These are phyloP conservation scores for Parachaetomium inaequale DNA, from an alignment of 495 filamentous ascomycete species.

Conservation along the genomic window DNA sequence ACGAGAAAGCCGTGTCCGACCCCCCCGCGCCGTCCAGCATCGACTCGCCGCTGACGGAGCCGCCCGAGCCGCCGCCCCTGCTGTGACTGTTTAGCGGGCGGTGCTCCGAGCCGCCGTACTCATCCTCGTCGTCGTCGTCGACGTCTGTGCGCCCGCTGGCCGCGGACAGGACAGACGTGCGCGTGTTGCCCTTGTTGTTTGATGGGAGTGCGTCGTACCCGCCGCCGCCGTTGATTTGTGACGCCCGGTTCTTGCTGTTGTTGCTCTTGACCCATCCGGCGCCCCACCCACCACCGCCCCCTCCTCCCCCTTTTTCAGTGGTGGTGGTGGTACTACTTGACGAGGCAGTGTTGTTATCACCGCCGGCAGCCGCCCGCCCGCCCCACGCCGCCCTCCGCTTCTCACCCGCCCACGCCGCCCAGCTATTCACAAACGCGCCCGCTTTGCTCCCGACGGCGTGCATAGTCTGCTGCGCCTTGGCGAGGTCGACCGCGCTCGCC, in stretches of 20 bases:
- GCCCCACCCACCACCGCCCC: too few relatives aligned
- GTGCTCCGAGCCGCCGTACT: constrained; percentile 16
- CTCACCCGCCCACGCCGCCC: constrained; percentile 92
- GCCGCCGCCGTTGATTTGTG: neutral
- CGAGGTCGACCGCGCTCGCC: constrained; percentile 50
- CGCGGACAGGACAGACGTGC: neutral
- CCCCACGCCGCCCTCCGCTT: constrained; percentile 55
- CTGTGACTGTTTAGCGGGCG: constrained; percentile 24
- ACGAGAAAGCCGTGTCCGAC: constrained; percentile 33
- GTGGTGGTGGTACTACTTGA: neutral
- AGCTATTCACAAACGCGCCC: constrained; percentile 84
- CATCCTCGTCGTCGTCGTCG: constrained; percentile 9
- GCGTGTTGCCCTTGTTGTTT: neutral
- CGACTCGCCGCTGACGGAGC: constrained; percentile 38
- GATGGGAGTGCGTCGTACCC: neutral
- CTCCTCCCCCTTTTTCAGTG: too few relatives aligned
- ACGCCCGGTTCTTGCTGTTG: neutral
- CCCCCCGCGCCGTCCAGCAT: constrained; percentile 36
- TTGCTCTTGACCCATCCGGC: neutral
- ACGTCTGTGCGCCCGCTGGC: constrained; percentile 15
- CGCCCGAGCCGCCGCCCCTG: constrained; percentile 21
- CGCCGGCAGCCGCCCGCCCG: neutral
- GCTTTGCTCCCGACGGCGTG: constrained; percentile 69
- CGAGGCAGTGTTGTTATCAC: constrained; percentile 10
- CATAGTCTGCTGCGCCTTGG: constrained; percentile 64